Conservation (phyloP, 495 filamentous ascomycete genomes). For the Cladorrhinum samala region DNA sequence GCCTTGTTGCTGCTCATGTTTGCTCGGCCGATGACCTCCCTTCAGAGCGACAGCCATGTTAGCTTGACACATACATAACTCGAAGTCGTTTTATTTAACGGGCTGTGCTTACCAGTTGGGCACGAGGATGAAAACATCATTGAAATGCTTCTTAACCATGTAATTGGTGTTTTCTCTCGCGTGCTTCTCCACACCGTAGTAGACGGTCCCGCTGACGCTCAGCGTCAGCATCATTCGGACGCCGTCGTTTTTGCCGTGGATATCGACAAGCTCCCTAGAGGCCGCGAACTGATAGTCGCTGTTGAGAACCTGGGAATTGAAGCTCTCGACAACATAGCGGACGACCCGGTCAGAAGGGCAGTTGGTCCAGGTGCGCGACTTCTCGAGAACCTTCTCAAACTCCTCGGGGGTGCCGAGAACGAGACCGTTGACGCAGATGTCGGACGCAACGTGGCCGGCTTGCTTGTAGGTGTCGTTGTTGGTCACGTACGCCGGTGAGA, state of each 20-base stretch:
- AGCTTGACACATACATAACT: no score
- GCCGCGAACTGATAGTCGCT: conserved; percentile 46
- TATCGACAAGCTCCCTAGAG: conserved; percentile 20
- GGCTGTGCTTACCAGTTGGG: conserved; percentile 55
- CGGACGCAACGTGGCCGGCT: conserved; percentile 27
- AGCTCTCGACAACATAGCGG: conserved; percentile 55
- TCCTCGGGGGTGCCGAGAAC: conserved; percentile 29
- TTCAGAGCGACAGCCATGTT: not conserved
- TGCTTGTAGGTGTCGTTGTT: conserved; percentile 26
- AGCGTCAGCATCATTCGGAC: conserved; percentile 64
- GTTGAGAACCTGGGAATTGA: conserved; percentile 71
- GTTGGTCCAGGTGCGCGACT: conserved; percentile 22
- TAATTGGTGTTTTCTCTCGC: conserved; percentile 27
- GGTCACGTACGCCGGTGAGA: conserved; percentile 33
- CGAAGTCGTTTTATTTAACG: not conserved
- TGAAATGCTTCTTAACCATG: conserved; percentile 55
- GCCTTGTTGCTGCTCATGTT: not conserved
- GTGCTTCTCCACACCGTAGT: conserved; percentile 9
- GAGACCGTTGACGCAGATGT: no score
- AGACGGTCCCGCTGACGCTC: conserved; percentile 59
- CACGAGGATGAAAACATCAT: conserved; percentile 69
- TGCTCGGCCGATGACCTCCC: not conserved
- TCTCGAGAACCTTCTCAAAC: conserved; percentile 33
- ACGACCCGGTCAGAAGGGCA: conserved; percentile 14
- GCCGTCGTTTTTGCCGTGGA: conserved; percentile 23